Evolutionary conservation across 1,284 basidiomycete genomes (phyloP), one percentile per base, ranked within the genome.

Genomic region (Pascua guehoae): DNA sequence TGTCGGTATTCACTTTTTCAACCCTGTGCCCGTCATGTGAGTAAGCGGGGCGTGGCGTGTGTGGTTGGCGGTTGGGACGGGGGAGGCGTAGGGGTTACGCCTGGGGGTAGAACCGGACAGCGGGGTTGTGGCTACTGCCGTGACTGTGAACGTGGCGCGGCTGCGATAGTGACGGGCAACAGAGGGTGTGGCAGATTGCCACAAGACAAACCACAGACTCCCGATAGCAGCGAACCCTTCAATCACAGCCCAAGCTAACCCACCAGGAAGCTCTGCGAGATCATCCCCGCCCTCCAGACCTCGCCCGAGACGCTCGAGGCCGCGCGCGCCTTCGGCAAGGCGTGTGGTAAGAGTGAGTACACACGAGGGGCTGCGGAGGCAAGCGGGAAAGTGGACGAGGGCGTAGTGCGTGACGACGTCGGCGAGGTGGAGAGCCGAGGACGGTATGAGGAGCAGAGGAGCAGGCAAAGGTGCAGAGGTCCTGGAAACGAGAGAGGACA

Each of bases 211-310:
- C 17, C 15, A 9, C 8, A 32, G 7, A 12, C 24, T 46, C 2
- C 24, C 44, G 11, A 12, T n/a, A n/a, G n/a, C 12, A 12, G 4
- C 44, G 17, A 46, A 12, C 12, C 4, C 24, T 32, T 32, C 24
- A n/a, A n/a, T n/a, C n/a, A n/a, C n/a, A n/a, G n/a, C n/a, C n/a
- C n/a, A n/a, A 36, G 51, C 38, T 47, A 47, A 37, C 56, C 53
- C 15, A 3, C 24, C 36, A 75, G 93, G 91, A 89, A 88, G 85
- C 80, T 95, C 5, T 89, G 92, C 18, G 94, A 97, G 74, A 80
- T 97, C 16, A 95, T 98, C 54, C 86, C 93, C 2, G 93, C 88
- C 3, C 82, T 96, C 4, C 95, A 98, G 84, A 97, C 94, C 0
- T 86, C 86, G 2, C 75, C 81, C 40, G 85, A 88, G 12, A 88